Percentiles rank a stretch among this genome's conserved stretches.
These are phyloP conservation scores for Verticillium albo-atrum DNA, from an alignment of 2,329 filamentous ascomycete genomes.

Conservation along the genomic window DNA sequence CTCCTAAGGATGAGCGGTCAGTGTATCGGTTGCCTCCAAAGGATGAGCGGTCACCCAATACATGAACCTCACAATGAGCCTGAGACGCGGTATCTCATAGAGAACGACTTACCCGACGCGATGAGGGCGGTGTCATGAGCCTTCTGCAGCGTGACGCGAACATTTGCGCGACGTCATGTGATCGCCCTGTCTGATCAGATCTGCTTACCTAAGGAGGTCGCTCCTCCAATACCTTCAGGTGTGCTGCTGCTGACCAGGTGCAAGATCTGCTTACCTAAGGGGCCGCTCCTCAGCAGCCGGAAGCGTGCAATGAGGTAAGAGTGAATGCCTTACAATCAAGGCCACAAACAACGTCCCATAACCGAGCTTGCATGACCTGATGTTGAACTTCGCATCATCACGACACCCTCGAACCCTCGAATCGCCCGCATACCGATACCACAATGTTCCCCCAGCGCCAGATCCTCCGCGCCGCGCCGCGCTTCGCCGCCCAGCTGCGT, in stretches of 20 bases:
- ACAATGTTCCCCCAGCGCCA: constrained; percentile 64
- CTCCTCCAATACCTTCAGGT: no score
- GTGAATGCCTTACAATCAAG: constrained; percentile 7
- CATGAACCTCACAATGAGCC: no score
- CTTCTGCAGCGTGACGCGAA: not conserved
- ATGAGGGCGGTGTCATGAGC: not conserved
- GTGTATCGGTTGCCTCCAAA: no score
- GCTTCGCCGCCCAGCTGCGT: constrained; percentile 56
- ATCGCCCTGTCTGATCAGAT: not conserved
- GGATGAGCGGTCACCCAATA: no score
- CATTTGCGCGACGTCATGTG: not conserved
- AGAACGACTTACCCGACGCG: not conserved
- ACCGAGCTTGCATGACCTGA: constrained; percentile 18
- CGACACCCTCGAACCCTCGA: constrained; percentile 4
- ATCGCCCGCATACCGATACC: constrained; percentile 1
- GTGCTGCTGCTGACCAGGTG: no score
- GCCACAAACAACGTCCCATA: constrained; percentile 11
- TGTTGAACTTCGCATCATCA: constrained; percentile 8
- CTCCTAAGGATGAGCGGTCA: no score
- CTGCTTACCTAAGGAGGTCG: no score
- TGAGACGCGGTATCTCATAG: not conserved
- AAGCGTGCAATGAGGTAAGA: no score
- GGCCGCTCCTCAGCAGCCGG: no score
- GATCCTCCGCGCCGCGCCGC: constrained; percentile 58
- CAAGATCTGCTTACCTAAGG: no score